Percentiles rank a stretch among this genome's conserved stretches.
These are phyloP conservation scores for Triticum urartu DNA, from an alignment of 176 grass and related monocot genomes.

Conservation along the genomic window DNA sequence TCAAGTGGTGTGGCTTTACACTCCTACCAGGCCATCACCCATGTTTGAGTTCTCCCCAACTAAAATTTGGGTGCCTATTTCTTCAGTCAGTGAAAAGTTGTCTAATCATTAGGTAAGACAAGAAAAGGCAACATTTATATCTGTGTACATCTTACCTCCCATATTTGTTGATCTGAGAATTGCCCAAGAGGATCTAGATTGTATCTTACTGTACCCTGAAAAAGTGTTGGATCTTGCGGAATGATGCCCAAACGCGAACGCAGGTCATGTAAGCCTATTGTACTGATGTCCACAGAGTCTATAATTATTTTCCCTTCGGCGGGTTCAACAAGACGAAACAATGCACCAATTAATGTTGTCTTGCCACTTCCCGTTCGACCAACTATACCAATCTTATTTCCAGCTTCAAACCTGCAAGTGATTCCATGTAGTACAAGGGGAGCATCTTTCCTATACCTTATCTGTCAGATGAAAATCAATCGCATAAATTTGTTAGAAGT, in stretches of 20 bases:
- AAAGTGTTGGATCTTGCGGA: too few species aligned
- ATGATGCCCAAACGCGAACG: too few species aligned
- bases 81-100: too few species aligned
- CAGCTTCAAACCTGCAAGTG: slow-evolving; percentile 75
- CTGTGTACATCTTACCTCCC: slow-evolving; percentile 38
- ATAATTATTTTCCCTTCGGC: slow-evolving; percentile 47
- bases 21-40: background rate
- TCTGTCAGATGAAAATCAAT: slow-evolving; percentile 49
- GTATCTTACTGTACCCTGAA: too few species aligned
- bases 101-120: background rate
- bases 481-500: slow-evolving; percentile 4
- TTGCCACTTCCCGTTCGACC: slow-evolving; percentile 95
- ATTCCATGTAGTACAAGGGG: slow-evolving; percentile 79
- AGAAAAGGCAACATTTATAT: background rate
- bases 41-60: too few species aligned
- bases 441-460: slow-evolving; percentile 69
- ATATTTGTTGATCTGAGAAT: too few species aligned
- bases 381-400: slow-evolving; percentile 89
- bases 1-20: background rate
- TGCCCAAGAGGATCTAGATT: too few species aligned
- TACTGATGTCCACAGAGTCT: too few species aligned
- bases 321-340: slow-evolving; percentile 94
- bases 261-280: too few species aligned
- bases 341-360: slow-evolving; percentile 80
- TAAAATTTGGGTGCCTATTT: too few species aligned